Evolutionary conservation across 306 rosid species (phyloP), one percentile per base, ranked within the genome.

Genomic region (Inga laurina): DNA sequence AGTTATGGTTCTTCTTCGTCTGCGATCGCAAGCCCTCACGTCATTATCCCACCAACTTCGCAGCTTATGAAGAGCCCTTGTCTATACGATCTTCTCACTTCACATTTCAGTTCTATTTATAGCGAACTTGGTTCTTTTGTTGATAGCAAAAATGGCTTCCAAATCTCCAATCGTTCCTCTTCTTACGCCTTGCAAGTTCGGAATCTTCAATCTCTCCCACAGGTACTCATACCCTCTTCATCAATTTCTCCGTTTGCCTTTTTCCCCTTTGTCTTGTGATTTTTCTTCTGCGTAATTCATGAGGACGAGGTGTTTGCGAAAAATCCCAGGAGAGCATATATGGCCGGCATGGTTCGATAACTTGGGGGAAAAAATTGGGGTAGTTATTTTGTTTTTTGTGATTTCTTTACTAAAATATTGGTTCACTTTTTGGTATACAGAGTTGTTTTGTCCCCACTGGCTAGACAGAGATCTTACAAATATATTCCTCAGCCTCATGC

Each of bases 401-500:
- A 4, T 51, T 51, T 51, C 5, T 13, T 51, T 3, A 15, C 15
- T 51, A 6, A 4, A 51, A 51, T 15, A 13, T 51, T 12, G 57
- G 35, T 72, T 43, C 9, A 1, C 11, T 72, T n/a, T 27, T 72
- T 72, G 56, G 21, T 72, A 22, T 43, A 35, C 85, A 90, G 90
- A 69, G 61, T 90, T 35, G 90, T 84, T 61, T 78, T 91, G 84
- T 87, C 94, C 19, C 90, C 94, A 37, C 12, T 91, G 82, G 72
- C 81, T 7, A 81, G 90, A 69, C 81, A 30, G n/a, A 85, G 90
- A 73, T 88, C 92, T 7, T 87, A 85, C 52, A 62, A 57, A 65
- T 71, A 84, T 64, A 84, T 91, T 72, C 90, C 94, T 46, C 91
- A 87, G 83, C 85, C 88, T 0, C 91, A 87, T 71, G 94, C 90